Base-by-base conservation (phyloP, 1,284 basidiomycete species). In the Bjerkandera adusta region DNA sequence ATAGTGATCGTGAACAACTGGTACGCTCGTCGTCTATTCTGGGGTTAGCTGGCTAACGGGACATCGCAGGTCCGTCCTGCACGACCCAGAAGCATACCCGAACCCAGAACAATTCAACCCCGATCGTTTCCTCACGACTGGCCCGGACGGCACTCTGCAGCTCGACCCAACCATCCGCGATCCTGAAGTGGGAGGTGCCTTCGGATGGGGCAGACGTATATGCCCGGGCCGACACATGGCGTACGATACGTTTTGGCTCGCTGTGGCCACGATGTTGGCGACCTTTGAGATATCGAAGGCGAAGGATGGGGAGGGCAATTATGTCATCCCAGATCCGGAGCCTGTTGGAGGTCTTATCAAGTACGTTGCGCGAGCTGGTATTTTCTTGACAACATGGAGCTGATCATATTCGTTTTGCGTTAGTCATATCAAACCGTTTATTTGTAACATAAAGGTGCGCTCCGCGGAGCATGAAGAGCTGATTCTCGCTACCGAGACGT, bases 291-390 rank as follows among this genome's bases (percentile, higher is more conserved):
- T 75, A 21, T 50, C 61, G 26, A 67, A 64, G 44, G 56, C 64
- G 15, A 33, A 63, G 5, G 68, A 68, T 32, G 60, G 64, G 24
- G 56, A 67, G 12, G 72, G 73, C 2, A n/a, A 25, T 3, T 27
- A 16, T 5, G 21, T 45, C 11, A 18, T 20, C 13, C 36, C 36
- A 15, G 16, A 16, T 6, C 30, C 15, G 13, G 45, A 46, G 18
- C 40, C 32, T 34, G 10, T 11, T 4, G 26, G 36, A 21, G 37
- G 38, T 13, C 32, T 37, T 10, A 15, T 40, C 16, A 7, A n/a
- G 45, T 46, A 24, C 4, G 45, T 34, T 7, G 15, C 1, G 2
- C n/a, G n/a, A n/a, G 15, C n/a, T n/a, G n/a, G n/a, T n/a, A n/a
- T n/a, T n/a, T n/a, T n/a, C n/a, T n/a, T n/a, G n/a, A n/a, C n/a